phyloP scores from a whole-genome alignment of 306 rosid genomes.

The Dalbergia cochinchinensis region DNA sequence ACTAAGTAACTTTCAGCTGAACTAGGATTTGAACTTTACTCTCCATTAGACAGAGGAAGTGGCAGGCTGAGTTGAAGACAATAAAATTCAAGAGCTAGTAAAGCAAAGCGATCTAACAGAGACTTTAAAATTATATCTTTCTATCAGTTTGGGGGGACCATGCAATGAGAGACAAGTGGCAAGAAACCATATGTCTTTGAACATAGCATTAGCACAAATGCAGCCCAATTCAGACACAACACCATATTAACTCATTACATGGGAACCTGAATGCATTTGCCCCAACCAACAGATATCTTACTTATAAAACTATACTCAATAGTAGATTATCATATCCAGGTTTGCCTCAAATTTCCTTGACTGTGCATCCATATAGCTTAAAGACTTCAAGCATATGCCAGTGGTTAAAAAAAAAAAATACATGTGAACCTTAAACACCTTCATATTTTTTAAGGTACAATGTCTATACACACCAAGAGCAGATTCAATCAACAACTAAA shows the following conservation, averaged over 20 bases:
- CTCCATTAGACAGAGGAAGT: background rate
- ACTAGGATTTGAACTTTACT: slow-evolving; percentile 19
- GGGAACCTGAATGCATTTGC: slow-evolving; percentile 31
- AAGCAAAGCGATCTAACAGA: slow-evolving; percentile 34
- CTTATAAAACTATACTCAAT: slow-evolving; percentile 28
- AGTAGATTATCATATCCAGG: slow-evolving; percentile 14
- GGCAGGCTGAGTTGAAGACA: background rate
- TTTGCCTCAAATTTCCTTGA: slow-evolving; percentile 17
- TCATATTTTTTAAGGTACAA: slow-evolving; percentile 31
- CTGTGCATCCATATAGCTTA: slow-evolving; percentile 29
- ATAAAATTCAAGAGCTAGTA: background rate
- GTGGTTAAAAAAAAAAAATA: background rate
- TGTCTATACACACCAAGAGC: slow-evolving; percentile 13
- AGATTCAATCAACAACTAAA: slow-evolving; percentile 33
- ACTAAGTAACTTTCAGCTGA: slow-evolving; percentile 26
- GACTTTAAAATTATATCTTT: background rate
- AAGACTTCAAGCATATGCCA: slow-evolving; percentile 7
- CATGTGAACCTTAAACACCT: slow-evolving; percentile 30
- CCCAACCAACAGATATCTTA: slow-evolving; percentile 33
- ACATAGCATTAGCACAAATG: background rate
- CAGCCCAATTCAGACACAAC: slow-evolving; percentile 22
- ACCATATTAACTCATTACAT: slow-evolving; percentile 37
- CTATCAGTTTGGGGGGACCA: slow-evolving; percentile 16
- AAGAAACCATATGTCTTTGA: background rate
- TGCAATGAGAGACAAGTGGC: slow-evolving; percentile 17